Conservation (phyloP, 2,329 filamentous ascomycete species). For the Claviceps monticola region DNA sequence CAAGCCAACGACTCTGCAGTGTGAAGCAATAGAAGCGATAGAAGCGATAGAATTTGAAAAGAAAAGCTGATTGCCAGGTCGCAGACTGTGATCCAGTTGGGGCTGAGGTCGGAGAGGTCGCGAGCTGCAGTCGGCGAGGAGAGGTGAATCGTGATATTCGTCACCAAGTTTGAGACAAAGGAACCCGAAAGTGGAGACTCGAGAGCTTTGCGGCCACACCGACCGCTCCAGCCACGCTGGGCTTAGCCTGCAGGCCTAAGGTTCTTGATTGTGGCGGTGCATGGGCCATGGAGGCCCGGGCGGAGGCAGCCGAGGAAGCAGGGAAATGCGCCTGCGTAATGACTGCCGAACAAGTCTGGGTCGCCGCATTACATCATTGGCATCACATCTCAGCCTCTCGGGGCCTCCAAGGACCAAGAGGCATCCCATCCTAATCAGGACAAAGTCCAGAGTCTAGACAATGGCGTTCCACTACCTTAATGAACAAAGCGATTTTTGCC, state of each 20-base stretch:
- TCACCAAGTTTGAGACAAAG: neutral
- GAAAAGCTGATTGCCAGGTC: too few relatives aligned
- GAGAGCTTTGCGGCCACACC: neutral
- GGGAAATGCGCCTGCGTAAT: neutral
- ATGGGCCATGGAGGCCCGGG: neutral
- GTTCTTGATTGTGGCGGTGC: slow-evolving; percentile 4
- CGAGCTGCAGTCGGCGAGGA: neutral
- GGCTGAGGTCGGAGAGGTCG: neutral
- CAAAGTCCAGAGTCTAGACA: neutral
- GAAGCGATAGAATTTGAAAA: neutral
- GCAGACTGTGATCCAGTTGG: neutral
- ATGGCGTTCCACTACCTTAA: too few relatives aligned
- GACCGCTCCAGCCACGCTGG: neutral
- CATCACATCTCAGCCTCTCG: neutral
- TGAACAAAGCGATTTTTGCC: neutral
- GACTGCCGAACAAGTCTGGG: neutral
- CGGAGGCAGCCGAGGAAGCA: slow-evolving; percentile 1
- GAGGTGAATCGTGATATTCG: neutral
- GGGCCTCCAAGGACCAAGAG: neutral
- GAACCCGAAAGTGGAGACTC: neutral
- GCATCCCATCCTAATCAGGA: neutral
- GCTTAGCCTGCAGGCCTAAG: neutral
- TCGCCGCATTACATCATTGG: slow-evolving; percentile 14
- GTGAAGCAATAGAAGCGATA: neutral
- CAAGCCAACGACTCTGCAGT: neutral